Percentiles rank a stretch among this genome's conserved stretches.
Evolutionary conservation across 2,329 filamentous ascomycete species (phyloP).

Genomic region (Epicoccum sorghinum): DNA sequence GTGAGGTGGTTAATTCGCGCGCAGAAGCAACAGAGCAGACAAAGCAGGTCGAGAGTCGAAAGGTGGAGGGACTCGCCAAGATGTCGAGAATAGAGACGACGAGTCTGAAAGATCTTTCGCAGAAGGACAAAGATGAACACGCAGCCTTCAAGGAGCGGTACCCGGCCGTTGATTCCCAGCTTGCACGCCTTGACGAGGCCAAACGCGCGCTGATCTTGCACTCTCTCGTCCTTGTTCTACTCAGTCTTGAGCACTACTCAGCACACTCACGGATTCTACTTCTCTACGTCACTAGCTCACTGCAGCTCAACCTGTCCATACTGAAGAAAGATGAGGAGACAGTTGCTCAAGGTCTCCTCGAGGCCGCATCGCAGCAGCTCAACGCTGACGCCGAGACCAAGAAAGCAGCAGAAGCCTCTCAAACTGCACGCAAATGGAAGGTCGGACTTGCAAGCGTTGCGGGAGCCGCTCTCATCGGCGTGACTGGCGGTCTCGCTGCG

Average conservation of each 20-base stretch:
- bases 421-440: slow-evolving; percentile 72
- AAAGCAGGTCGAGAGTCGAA: slow-evolving; percentile 25
- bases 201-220: slow-evolving; percentile 74
- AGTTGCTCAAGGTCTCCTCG: slow-evolving; percentile 74
- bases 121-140: slow-evolving; percentile 42
- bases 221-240: slow-evolving; percentile 70
- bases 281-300: slow-evolving; percentile 70
- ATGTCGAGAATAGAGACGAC: slow-evolving; percentile 30
- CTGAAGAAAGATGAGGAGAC: slow-evolving; percentile 76
- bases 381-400: slow-evolving; percentile 78
- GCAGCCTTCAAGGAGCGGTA: slow-evolving; percentile 49
- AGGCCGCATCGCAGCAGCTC: slow-evolving; percentile 72
- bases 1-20: slow-evolving; percentile 63
- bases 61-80: slow-evolving; percentile 39
- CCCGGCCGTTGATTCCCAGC: slow-evolving; percentile 48
- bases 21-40: slow-evolving; percentile 42
- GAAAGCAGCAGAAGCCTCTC: slow-evolving; percentile 71
- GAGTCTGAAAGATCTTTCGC: slow-evolving; percentile 33
- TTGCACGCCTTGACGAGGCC: slow-evolving; percentile 65
- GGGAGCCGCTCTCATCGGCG: slow-evolving; percentile 83
- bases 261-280: slow-evolving; percentile 76
- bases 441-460: slow-evolving; percentile 87
- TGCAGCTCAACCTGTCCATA: slow-evolving; percentile 69
- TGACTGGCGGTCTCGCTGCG: slow-evolving; percentile 79
- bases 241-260: slow-evolving; percentile 79